Base-by-base conservation (phyloP, 176 grass and related monocot genomes). In the Stipa capillata region DNA sequence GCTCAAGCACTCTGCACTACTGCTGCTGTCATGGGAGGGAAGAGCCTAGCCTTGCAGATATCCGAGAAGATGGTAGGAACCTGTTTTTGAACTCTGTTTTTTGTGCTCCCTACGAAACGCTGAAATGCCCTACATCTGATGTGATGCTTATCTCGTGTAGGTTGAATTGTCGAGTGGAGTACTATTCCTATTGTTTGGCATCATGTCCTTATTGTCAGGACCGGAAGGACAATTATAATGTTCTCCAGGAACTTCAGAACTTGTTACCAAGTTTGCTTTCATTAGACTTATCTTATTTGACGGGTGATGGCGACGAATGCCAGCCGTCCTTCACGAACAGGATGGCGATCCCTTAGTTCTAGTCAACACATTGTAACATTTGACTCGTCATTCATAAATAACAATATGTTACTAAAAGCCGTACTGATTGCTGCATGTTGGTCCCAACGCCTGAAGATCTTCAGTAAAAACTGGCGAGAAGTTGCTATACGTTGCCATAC, bases 1-100 rank as follows among this genome's bases (percentile, higher is more conserved):
- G 97, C 81, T 2, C 97, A 99, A 89, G 92, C 92, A 86, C 82
- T 99, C 69, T 99, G 97, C 86, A 99, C 97, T 50, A 90, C 97
- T 8, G 92, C 92, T 68, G 97, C 97, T 65, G 97, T 99, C 64
- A 63, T 96, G 35, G 97, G 97, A 23, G 97, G 97, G 56, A 99
- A 99, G 80, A 93, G 90, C 82, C 81, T 99, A 65, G 97, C 97
- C 45, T 90, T 92, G 0, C 92, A 96, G 85, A 99, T 99, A 96
- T 99, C 97, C 34, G 97, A 99, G 76, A 96, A 89, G 67, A 99
- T 93, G 97, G 97, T 99, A 74, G 43, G 76, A 71, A 82, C 36
- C 0, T 24, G 7, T 49, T 24, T 49, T 34, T 48, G 47, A 68
- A 45, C 32, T 65, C 17, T 43, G 47, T 55, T 54, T 85, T n/a